phyloP scores from a whole-genome alignment of 1,139 yeast species.

The Arxiozyma slooffiae region DNA sequence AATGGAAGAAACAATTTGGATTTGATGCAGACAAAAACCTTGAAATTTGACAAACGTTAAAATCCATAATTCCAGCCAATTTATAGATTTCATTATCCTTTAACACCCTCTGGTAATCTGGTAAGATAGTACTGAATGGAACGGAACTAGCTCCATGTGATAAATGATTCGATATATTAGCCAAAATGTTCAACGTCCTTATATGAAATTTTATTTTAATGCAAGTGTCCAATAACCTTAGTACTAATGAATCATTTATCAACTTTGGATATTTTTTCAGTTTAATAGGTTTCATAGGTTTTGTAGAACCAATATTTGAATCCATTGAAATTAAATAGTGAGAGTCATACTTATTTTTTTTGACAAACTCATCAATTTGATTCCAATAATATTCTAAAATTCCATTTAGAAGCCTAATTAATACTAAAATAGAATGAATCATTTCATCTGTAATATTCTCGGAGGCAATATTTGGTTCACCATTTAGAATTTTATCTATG shows the following conservation, averaged over 20 bases:
- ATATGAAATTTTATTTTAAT: conserved; percentile 20
- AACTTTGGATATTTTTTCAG: conserved; percentile 15
- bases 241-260: conserved; percentile 16
- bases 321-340: conserved; percentile 1
- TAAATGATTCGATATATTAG: conserved; percentile 14
- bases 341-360: conserved; percentile 1
- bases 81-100: conserved; percentile 2
- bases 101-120: conserved; percentile 15
- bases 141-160: not conserved
- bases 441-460: conserved; percentile 11
- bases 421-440: conserved; percentile 21
- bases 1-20: conserved; percentile 22
- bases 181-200: conserved; percentile 16
- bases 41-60: conserved; percentile 20
- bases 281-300: conserved; percentile 1
- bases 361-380: conserved; percentile 7
- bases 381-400: conserved; percentile 26
- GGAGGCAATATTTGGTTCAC: conserved; percentile 12
- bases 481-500: conserved; percentile 18
- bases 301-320: not conserved
- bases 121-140: conserved; percentile 12
- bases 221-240: conserved; percentile 15
- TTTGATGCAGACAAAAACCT: conserved; percentile 27
- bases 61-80: conserved; percentile 14
- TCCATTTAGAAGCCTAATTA: conserved; percentile 25